Evolutionary conservation across 2,329 filamentous ascomycete species (phyloP).

Genomic region (Diaporthe ampelina): DNA sequence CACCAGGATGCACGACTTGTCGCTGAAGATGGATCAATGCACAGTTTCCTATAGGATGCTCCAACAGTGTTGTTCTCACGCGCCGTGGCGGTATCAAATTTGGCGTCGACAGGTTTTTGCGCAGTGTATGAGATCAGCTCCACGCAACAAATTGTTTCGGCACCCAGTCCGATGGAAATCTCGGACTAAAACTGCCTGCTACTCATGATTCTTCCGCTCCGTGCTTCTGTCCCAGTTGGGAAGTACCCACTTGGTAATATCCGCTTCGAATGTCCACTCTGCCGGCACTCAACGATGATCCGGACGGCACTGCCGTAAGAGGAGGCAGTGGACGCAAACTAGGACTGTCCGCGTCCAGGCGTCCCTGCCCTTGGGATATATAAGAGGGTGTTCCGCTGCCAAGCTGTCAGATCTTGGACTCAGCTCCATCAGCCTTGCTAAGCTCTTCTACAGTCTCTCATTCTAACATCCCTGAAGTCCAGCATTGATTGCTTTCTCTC

Average conservation of each 20-base stretch:
- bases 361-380: background rate
- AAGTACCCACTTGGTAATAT: conserved; percentile 18
- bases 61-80: background rate
- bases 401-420: background rate
- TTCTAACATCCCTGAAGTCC: conserved; percentile 16
- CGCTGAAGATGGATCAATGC: background rate
- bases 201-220: background rate
- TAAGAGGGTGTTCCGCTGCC: background rate
- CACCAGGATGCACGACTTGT: background rate
- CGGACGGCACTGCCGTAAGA: conserved; percentile 19
- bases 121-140: background rate
- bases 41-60: too few relatives aligned
- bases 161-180: too few relatives aligned
- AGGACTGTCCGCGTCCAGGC: background rate
- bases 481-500: conserved; percentile 22
- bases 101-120: background rate
- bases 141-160: background rate
- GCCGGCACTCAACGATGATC: background rate
- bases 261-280: conserved; percentile 4
- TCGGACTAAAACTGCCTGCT: background rate
- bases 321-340: background rate
- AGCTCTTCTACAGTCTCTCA: conserved; percentile 27
- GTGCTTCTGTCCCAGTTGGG: background rate
- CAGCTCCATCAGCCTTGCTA: conserved; percentile 27
- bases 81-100: background rate